Percentiles rank a stretch among this genome's conserved stretches.
These are phyloP conservation scores for Gyrodon lividus DNA, from an alignment of 768 basidiomycete species.

Conservation along the genomic window DNA sequence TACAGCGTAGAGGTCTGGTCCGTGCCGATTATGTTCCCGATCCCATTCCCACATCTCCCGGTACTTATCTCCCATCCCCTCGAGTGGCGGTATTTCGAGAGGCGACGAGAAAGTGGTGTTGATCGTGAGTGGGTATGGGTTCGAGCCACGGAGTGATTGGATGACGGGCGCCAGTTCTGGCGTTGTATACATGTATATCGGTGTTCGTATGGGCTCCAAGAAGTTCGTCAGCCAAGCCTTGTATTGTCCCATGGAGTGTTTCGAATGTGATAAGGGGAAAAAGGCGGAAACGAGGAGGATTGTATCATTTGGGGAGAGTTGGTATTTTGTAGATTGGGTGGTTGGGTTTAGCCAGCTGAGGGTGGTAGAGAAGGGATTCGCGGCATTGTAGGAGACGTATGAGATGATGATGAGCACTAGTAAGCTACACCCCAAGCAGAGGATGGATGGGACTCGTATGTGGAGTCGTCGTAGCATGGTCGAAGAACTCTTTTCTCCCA, in stretches of 20 bases:
- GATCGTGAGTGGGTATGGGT: slow-evolving; percentile 12
- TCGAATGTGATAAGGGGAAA: slow-evolving; percentile 23
- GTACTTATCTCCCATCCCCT: slow-evolving; percentile 13
- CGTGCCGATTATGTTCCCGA: slow-evolving; percentile 13
- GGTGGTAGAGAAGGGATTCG: neutral
- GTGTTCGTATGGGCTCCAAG: slow-evolving; percentile 17
- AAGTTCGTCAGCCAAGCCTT: slow-evolving; percentile 19
- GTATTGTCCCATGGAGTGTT: slow-evolving; percentile 22
- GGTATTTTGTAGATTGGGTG: neutral
- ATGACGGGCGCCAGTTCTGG: slow-evolving; percentile 17
- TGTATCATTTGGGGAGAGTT: neutral
- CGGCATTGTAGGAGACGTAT: slow-evolving; percentile 1
- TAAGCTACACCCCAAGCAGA: neutral
- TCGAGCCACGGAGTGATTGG: slow-evolving; percentile 11
- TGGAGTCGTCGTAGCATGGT: neutral
- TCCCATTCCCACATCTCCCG: slow-evolving; percentile 16
- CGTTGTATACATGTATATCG: slow-evolving; percentile 23
- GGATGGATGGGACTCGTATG: no score
- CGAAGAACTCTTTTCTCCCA: neutral
- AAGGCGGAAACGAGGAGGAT: slow-evolving; percentile 28
- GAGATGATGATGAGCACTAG: neutral
- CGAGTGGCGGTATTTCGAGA: slow-evolving; percentile 25
- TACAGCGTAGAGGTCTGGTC: slow-evolving; percentile 21
- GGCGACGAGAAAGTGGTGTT: slow-evolving; percentile 22
- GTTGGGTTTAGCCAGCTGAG: neutral